Base-by-base conservation (phyloP, 1,139 yeast species). In the Yamadazyma sp. region DNA sequence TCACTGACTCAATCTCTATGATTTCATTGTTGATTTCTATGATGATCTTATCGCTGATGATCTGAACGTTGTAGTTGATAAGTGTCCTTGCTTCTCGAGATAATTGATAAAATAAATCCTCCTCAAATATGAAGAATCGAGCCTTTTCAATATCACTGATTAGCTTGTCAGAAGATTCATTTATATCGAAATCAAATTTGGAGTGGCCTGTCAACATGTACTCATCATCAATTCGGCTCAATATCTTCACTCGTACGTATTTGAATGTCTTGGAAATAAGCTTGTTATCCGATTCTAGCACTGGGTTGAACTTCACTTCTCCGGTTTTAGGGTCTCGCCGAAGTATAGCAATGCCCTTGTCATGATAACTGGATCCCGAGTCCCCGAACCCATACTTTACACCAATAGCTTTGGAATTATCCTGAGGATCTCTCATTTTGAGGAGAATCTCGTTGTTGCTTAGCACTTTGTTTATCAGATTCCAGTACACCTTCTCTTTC, bases 301-400 rank as follows among this genome's bases (percentile, higher is more conserved):
- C 29, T 1, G 76, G 72, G 28, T 56, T 53, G 43, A 72, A 70
- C 1, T 57, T 38, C 10, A 70, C 55, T 16, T 56, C 63, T 0
- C 76, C 76, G 1, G 61, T 52, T n/a, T 41, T 45, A 13, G 52
- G 53, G 41, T 65, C 62, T 42, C 67, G 64, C 46, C 79, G 63
- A 42, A 88, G 63, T 1, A 83, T 60, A 0, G 95, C 96, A 31
- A 82, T 64, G 1, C 97, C 97, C 46, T 77, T 75, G 49, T 87
- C 94, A 38, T 64, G 63, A 51, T 78, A 86, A 25, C 72, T 76
- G 1, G 96, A 86, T 0, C 97, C 98, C 0, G 95, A 81, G 57
- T 89, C 97, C 8, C 86, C 92, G 60, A 79, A 92, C 0, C 97
- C 97, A 55, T 86, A 90, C 52, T 86, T 87, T 26, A 90, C 84